A percentile compares a stretch with the other conserved stretches of the same genome.
phyloP scores from a whole-genome alignment of 2,329 filamentous ascomycete genomes.

The Metarhizium robertsii region DNA sequence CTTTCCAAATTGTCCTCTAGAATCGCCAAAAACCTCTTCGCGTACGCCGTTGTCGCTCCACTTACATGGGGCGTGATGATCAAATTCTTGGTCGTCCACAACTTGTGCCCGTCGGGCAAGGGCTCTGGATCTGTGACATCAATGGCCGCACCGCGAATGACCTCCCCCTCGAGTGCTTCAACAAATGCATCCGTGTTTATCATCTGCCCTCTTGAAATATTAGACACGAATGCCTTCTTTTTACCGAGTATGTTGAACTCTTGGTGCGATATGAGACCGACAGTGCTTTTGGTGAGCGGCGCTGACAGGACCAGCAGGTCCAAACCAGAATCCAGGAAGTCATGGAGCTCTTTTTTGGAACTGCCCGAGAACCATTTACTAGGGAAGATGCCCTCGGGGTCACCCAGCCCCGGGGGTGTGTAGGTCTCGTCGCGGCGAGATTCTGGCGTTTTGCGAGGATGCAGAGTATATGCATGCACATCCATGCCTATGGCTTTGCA shows the following conservation, averaged over 20 bases:
- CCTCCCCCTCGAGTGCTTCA: slow-evolving; percentile 10
- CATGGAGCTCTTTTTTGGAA: too few relatives aligned
- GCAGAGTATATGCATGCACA: slow-evolving; percentile 67
- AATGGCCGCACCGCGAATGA: too few relatives aligned
- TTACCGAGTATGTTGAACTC: slow-evolving; percentile 29
- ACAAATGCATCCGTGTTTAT: slow-evolving; percentile 42
- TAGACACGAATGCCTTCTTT: slow-evolving; percentile 48
- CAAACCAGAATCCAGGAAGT: neutral
- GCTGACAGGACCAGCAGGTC: neutral
- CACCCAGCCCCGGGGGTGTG: neutral
- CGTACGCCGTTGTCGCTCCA: too few relatives aligned
- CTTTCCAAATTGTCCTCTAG: too few relatives aligned
- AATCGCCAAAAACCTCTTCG: too few relatives aligned
- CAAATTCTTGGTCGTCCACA: too few relatives aligned
- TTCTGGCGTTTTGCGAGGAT: slow-evolving; percentile 34
- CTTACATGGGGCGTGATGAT: too few relatives aligned
- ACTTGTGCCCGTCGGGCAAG: too few relatives aligned
- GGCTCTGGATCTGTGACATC: too few relatives aligned
- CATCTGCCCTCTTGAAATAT: slow-evolving; percentile 50
- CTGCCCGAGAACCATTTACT: too few relatives aligned
- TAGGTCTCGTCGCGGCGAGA: neutral
- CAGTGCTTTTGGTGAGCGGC: neutral
- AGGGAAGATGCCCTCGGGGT: too few relatives aligned
- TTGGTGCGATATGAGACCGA: slow-evolving; percentile 11
- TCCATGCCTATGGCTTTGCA: slow-evolving; percentile 56